Base-by-base conservation (phyloP, 202 grass and related monocot genomes). In the Zoysia matrella region DNA sequence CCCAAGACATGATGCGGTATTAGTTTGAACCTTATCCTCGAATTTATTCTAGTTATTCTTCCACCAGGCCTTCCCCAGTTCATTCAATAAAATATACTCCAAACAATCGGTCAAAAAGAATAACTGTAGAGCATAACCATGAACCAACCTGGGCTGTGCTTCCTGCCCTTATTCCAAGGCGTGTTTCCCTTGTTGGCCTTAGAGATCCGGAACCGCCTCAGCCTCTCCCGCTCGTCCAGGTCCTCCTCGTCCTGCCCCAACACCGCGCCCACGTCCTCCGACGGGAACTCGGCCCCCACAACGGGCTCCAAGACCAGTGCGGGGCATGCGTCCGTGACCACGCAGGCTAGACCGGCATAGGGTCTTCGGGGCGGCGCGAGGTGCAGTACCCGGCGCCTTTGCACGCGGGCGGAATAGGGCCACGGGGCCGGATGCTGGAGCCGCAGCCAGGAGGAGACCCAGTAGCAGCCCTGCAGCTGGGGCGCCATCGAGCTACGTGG, bases 101-200 rank as follows among this genome's bases (percentile, higher is more conserved):
- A 36, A 63, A 50, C 48, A 51, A 61, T 40, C 16, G 1, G 47
- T 8, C 2, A 62, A 46, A 73, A 42, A 11, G 54, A 60, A 77
- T 71, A 7, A 54, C 80, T 22, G 49, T 11, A 83, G 49, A 83
- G 70, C 18, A n/a, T 4, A 78, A 67, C 16, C 69, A 18, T 75
- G 30, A 36, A 36, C 30, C 30, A 36, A 93, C 92, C 92, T 85
- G 90, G 88, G 85, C 86, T 98, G 49, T 98, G 95, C 56, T 98
- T 98, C 80, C 83, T 91, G 50, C 95, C 95, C 65, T 95, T 98
- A 79, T 98, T 98, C 95, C 95, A 98, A 49, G 95, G 95, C 73
- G 85, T 88, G 80, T 93, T 98, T 44, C 95, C 92, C 74, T 93
- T 95, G 80, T 98, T 98, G 47, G 95, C 95, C 80, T 82, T 86